Evolutionary conservation across 129 eudicot genomes (phyloP).

Genomic region (Gnaphalium uliginosum): DNA sequence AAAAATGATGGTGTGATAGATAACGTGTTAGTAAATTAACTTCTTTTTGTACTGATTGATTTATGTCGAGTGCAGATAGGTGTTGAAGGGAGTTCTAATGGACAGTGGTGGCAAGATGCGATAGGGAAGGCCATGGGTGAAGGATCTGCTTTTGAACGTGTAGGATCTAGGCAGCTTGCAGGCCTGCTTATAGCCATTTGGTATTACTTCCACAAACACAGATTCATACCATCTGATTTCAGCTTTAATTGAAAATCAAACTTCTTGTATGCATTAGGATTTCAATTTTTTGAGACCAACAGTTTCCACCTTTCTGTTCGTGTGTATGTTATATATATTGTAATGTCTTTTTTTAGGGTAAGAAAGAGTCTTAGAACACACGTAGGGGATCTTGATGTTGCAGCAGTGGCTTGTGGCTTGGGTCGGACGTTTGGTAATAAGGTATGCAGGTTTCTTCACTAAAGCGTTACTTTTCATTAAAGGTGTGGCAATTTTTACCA

Average conservation of each 20-base stretch:
- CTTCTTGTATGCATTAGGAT: conserved; percentile 1
- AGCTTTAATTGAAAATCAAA: not conserved
- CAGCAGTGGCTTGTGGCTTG: conserved; percentile 94
- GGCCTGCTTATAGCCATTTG: conserved; percentile 90
- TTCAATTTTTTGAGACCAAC: not conserved
- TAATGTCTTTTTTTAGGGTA: conserved; percentile 58
- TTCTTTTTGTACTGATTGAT: conserved; percentile 1
- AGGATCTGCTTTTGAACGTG: conserved; percentile 82
- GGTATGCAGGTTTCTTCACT: conserved; percentile 44
- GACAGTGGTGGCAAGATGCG: conserved; percentile 96
- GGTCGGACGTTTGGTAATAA: conserved; percentile 97
- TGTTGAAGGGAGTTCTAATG: conserved; percentile 95
- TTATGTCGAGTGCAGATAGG: conserved; percentile 69
- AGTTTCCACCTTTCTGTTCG: conserved; percentile 6
- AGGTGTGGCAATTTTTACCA: not conserved
- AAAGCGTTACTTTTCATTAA: not conserved
- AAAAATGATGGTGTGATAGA: no score
- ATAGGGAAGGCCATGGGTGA: conserved; percentile 91
- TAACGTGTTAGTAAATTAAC: no score
- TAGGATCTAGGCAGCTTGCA: conserved; percentile 92
- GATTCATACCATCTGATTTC: conserved; percentile 3
- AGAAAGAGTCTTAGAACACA: conserved; percentile 75
- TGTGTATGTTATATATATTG: conserved; percentile 19
- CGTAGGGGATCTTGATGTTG: conserved; percentile 95
- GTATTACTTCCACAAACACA: conserved; percentile 35